Base-by-base conservation (phyloP, 2,329 filamentous ascomycete genomes). In the Fulvia fulva region DNA sequence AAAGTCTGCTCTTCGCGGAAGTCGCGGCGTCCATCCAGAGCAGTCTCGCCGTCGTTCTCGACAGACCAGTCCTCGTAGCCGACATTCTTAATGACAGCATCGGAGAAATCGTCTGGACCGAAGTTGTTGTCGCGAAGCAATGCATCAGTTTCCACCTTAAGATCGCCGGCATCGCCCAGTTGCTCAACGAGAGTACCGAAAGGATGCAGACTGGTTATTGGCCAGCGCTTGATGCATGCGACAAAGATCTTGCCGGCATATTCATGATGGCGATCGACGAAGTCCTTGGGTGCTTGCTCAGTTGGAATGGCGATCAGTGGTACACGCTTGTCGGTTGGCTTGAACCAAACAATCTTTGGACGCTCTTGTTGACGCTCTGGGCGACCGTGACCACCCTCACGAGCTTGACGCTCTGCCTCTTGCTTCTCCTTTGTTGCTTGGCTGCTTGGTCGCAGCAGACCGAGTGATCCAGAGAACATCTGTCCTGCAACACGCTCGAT, bases 271-370 rank as follows among this genome's bases (percentile, higher is more conserved):
- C 94, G 96, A 80, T 99, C 94, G 26, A 99, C 94, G 69, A 99
- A 99, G 77, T 97, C 94, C 34, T 91, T 88, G 21, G 94, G 94
- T 8, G 94, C 94, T 77, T 99, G 94, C 75, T 99, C 94, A 2
- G 94, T 99, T 1, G 94, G 94, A 64, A 99, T 99, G 55, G 94
- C 94, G 75, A 99, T 99, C 65, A 99, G 81, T 51, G 94, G 94
- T 50, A 99, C 94, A 71, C 94, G 91, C 84, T 99, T 97, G 78
- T 99, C 94, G 1, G 94, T 99, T 58, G 94, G 94, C 81, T 99
- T 99, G 81, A 99, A 99, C 94, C 94, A 99, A 44, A 99, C 94
- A 77, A 99, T 99, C 86, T 99, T 99, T 63, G 94, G 94, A 78
- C 97, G 97, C 64, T 99, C 94, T 73, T 95, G 91, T 63, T 90